These are phyloP conservation scores for Boletus rufocinnamomeus DNA, from an alignment of 768 basidiomycete genomes.

Conservation along the genomic window DNA sequence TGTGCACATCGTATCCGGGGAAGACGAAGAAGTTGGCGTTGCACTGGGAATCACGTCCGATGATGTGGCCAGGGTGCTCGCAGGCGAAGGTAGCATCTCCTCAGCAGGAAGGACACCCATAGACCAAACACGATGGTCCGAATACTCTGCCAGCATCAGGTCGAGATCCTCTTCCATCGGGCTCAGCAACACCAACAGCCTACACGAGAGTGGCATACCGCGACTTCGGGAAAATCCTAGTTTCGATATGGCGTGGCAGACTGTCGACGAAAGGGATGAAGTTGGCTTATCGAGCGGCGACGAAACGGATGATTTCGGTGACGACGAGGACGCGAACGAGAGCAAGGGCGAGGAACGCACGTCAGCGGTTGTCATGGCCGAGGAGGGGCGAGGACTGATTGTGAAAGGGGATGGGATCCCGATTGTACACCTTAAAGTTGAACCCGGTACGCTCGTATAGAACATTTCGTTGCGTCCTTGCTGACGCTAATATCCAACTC, in stretches of 20 bases:
- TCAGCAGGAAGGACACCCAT: conserved; percentile 52
- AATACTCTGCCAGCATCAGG: conserved; percentile 62
- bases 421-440: conserved; percentile 62
- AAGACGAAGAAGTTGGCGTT: conserved; percentile 53
- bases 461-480: background rate
- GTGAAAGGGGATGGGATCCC: conserved; percentile 68
- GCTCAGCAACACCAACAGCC: conserved; percentile 43
- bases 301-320: conserved; percentile 53
- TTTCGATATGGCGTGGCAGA: conserved; percentile 75
- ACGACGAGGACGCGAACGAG: conserved; percentile 51
- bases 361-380: conserved; percentile 74
- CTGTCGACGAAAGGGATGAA: conserved; percentile 73
- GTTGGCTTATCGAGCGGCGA: conserved; percentile 55
- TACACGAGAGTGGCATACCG: conserved; percentile 44
- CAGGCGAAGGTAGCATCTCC: conserved; percentile 49
- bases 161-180: conserved; percentile 72
- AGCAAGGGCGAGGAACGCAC: conserved; percentile 68
- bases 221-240: conserved; percentile 65
- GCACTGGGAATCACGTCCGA: conserved; percentile 67
- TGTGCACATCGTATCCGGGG: conserved; percentile 63
- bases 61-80: conserved; percentile 60
- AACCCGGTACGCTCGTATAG: conserved; percentile 58
- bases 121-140: conserved; percentile 76
- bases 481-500: conserved; percentile 5
- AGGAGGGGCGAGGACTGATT: conserved; percentile 84